Evolutionary conservation across 2,329 filamentous ascomycete species (phyloP).

Genomic region (Monascus ruber): DNA sequence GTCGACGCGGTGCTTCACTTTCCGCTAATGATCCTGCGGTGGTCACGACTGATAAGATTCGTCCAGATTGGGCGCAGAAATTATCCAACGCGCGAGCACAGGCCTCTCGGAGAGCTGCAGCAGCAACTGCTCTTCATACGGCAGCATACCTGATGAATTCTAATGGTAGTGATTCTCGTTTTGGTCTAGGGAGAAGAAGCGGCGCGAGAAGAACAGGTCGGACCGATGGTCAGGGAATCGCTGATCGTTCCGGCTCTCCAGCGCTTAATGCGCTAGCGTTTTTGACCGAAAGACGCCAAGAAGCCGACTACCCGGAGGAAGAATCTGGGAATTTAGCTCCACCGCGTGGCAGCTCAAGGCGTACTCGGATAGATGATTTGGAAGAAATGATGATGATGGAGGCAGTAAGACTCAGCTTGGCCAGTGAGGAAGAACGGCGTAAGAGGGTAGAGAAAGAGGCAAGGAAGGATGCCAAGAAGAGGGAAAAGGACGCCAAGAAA

Average conservation of each 20-base stretch:
- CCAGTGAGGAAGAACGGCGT: slow-evolving; percentile 84
- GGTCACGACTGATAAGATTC: slow-evolving; percentile 81
- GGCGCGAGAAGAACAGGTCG: slow-evolving; percentile 33
- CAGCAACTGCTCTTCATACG: slow-evolving; percentile 86
- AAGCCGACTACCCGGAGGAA: slow-evolving; percentile 27
- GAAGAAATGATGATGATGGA: slow-evolving; percentile 99
- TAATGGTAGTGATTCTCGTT: slow-evolving; percentile 37
- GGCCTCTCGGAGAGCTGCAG: slow-evolving; percentile 74
- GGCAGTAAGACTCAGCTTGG: slow-evolving; percentile 81
- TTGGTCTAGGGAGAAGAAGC: slow-evolving; percentile 46
- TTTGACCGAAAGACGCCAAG: slow-evolving; percentile 34
- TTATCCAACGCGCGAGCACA: slow-evolving; percentile 74
- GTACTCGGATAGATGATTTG: slow-evolving; percentile 67
- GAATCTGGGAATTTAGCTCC: slow-evolving; percentile 23
- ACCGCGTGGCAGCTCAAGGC: slow-evolving; percentile 42
- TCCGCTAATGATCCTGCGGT: slow-evolving; percentile 77
- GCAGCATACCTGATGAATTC: slow-evolving; percentile 79
- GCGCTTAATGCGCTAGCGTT: slow-evolving; percentile 37
- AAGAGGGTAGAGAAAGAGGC: slow-evolving; percentile 71
- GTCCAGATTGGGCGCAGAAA: slow-evolving; percentile 91
- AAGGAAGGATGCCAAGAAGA: slow-evolving; percentile 72
- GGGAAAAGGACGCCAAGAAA: slow-evolving; percentile 75
- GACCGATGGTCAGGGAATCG: slow-evolving; percentile 20
- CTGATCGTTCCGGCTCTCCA: slow-evolving; percentile 25
- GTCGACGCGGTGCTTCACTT: slow-evolving; percentile 55